Base-by-base conservation (phyloP, 768 basidiomycete genomes). In the Cystobasidium ongulense region DNA sequence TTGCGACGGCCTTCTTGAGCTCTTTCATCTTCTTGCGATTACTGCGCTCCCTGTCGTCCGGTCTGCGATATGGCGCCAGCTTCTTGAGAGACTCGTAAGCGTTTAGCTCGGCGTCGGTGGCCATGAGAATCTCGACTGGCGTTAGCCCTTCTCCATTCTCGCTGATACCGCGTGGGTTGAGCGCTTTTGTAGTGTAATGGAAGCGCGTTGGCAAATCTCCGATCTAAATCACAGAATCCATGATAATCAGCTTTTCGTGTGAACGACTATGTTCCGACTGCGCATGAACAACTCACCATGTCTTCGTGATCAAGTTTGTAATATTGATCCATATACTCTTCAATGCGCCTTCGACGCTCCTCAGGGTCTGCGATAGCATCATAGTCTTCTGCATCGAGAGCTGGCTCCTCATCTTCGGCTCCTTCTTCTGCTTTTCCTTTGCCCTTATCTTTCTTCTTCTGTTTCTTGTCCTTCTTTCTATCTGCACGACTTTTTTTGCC, bases 261-360 rank as follows among this genome's bases (percentile, higher is more conserved):
- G 68, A 36, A 71, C 35, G 63, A 52, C 29, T 36, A n/a, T n/a
- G n/a, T n/a, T n/a, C n/a, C n/a, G n/a, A n/a, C 54, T 43, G 35
- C 62, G 62, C 1, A 50, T 8, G 36, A 27, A 35, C 53, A 33
- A 84, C 88, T 78, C 74, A 93, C 94, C 84, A 97, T 86, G 78
- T 95, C 94, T 81, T 97, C 97, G 83, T 97, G 95, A 75, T 97
- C 95, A 21, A 98, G 84, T 39, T 85, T 88, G 80, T 93, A 89
- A 50, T 98, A 84, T 80, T 92, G 90, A 75, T 92, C 89, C 89
- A 97, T 90, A 78, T 94, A 91, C 78, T 91, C 85, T 67, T 94
- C 87, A 73, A 93, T 81, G 78, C 89, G 89, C 63, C 85, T 84
- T 81, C 92, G 92, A 66, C 90, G 86, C 86, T 90, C 91, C 78